Evolutionary conservation across 768 basidiomycete species (phyloP).

Genomic region (Collybia mongolica): DNA sequence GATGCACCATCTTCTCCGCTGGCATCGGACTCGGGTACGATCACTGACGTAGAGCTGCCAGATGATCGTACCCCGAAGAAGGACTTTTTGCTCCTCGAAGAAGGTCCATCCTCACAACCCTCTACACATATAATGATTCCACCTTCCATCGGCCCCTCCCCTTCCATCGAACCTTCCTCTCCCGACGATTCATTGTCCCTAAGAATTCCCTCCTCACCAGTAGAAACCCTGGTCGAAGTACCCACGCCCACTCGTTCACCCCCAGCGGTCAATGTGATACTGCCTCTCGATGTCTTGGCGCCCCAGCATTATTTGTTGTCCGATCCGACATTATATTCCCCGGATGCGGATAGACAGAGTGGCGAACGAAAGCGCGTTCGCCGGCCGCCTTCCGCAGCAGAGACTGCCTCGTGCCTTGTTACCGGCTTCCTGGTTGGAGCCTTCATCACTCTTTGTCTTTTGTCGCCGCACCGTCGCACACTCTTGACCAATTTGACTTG

Average conservation of each 20-base stretch:
- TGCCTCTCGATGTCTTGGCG: neutral
- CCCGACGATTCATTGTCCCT: too few relatives aligned
- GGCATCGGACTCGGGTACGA: neutral
- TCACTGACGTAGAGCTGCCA: neutral
- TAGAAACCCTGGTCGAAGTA: neutral
- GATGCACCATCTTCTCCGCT: neutral
- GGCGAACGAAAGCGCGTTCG: constrained; percentile 9
- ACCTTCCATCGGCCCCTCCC: too few relatives aligned
- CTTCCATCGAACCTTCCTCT: too few relatives aligned
- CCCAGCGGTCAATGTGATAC: neutral
- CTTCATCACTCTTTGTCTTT: constrained; percentile 50
- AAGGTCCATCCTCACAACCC: too few relatives aligned
- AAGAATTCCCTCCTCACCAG: too few relatives aligned
- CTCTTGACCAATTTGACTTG: constrained; percentile 31
- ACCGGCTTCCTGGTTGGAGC: constrained; percentile 62
- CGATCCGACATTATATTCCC: constrained; percentile 5
- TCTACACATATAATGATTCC: too few relatives aligned
- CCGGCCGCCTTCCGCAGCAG: constrained; percentile 21
- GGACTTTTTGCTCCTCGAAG: too few relatives aligned
- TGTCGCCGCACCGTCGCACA: constrained; percentile 46
- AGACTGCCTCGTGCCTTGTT: constrained; percentile 36
- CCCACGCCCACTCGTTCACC: neutral
- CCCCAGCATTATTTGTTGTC: constrained; percentile 1
- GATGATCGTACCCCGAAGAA: too few relatives aligned
- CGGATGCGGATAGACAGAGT: neutral